Base-by-base conservation (phyloP, 768 basidiomycete species). In the Nidularia sp. region DNA sequence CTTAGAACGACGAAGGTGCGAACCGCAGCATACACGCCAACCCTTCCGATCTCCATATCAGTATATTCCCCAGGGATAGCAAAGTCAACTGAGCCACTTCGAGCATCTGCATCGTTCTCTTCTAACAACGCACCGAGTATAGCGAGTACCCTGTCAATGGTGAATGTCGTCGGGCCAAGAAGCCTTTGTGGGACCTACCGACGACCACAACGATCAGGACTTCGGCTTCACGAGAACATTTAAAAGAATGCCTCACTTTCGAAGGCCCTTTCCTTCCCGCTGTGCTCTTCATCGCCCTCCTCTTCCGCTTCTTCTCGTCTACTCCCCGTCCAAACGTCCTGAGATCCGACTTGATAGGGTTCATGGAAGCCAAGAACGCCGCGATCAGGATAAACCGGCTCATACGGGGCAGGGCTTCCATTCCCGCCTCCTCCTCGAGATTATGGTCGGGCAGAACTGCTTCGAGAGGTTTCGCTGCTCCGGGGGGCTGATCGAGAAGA, bases 361-460 rank as follows among this genome's bases (percentile, higher is more conserved):
- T 97, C 41, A 86, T 88, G 41, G 90, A 91, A 4, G 92, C 90
- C 39, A 93, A 68, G 61, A 85, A 96, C 1, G 85, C 80, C 0
- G 90, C 87, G 3, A 93, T 65, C 4, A 94, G 69, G 22, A 93
- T 74, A 59, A 83, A 93, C 60, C n/a, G 39, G 41, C 22, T 45
- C 50, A 45, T 80, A 3, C 79, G 77, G 1, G 86, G 84, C 34
- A 88, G 70, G 15, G 71, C 66, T 3, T 64, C 63, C 12, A 73
- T 61, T 29, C 59, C 62, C 43, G 60, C 50, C 41, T 58, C 50
- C 13, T 51, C 48, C 12, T 52, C 42, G 18, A 29, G 35, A 22
- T 32, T 29, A 15, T 48, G 22, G 15, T 33, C 39, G 12, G 12
- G 10, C 22, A 8, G 8, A 25, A 22, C 12, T 39, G n/a, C n/a